Evolutionary conservation across 2,329 filamentous ascomycete genomes (phyloP).

Genomic region (Penicillium sp.): DNA sequence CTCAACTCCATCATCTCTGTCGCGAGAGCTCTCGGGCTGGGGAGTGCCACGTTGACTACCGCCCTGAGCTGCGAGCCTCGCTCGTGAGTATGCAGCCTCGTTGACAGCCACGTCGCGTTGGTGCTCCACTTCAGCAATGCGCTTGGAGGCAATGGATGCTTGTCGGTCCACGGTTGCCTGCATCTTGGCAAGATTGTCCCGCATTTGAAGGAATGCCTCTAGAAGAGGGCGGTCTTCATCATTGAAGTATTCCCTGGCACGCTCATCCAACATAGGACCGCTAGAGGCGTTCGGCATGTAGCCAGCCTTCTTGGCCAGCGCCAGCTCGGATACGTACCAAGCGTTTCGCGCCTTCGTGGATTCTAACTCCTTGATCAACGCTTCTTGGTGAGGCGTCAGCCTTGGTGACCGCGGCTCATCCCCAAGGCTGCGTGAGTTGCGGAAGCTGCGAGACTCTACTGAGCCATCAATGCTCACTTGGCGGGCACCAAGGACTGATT

Average conservation of each 20-base stretch:
- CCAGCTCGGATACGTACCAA: constrained; percentile 94
- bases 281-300: constrained; percentile 71
- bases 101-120: constrained; percentile 92
- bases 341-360: constrained; percentile 80
- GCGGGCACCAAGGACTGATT: constrained; percentile 49
- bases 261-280: constrained; percentile 72
- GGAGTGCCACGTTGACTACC: constrained; percentile 62
- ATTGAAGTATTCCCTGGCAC: constrained; percentile 73
- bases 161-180: constrained; percentile 88
- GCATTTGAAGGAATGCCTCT: constrained; percentile 89
- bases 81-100: constrained; percentile 92
- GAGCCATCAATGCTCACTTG: constrained; percentile 41
- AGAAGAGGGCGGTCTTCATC: constrained; percentile 91
- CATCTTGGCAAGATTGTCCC: constrained; percentile 81
- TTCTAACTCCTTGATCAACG: constrained; percentile 83
- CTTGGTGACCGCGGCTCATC: constrained; percentile 48
- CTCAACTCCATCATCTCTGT: constrained; percentile 57
- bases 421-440: constrained; percentile 41
- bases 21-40: constrained; percentile 51
- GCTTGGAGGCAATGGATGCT: constrained; percentile 76
- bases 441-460: constrained; percentile 36
- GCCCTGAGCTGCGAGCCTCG: constrained; percentile 80
- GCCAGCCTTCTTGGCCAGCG: constrained; percentile 84
- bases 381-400: constrained; percentile 52
- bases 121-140: constrained; percentile 90